Percentiles rank a stretch among this genome's conserved stretches.
These are phyloP conservation scores for Dichomitus squalens DNA, from an alignment of 1,284 basidiomycete species.

Conservation along the genomic window DNA sequence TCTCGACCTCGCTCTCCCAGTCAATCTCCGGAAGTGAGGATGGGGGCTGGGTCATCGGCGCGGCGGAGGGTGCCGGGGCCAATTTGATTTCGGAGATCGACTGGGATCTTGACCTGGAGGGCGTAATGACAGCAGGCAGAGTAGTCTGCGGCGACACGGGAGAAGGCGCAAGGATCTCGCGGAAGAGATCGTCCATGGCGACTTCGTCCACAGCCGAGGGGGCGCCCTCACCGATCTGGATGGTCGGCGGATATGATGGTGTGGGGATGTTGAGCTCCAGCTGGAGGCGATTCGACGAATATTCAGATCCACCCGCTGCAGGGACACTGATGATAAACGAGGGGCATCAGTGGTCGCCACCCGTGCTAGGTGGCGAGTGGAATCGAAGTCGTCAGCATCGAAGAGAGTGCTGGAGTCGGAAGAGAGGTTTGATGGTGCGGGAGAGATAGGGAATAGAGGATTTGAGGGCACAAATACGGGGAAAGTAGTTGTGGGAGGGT, in stretches of 20 bases:
- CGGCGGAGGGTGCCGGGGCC: slow-evolving; percentile 22
- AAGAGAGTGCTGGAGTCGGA: slow-evolving; percentile 34
- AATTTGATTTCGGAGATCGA: slow-evolving; percentile 23
- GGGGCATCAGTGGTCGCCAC: slow-evolving; percentile 75
- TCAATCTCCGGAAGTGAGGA: slow-evolving; percentile 26
- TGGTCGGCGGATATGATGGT: slow-evolving; percentile 24
- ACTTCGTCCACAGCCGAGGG: slow-evolving; percentile 48
- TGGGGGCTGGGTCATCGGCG: slow-evolving; percentile 24
- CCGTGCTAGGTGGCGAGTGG: slow-evolving; percentile 95
- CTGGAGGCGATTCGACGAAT: slow-evolving; percentile 32
- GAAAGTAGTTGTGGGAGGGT: slow-evolving; percentile 36
- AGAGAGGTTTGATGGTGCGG: slow-evolving; percentile 50
- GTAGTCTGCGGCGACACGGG: slow-evolving; percentile 40
- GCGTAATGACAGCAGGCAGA: slow-evolving; percentile 31
- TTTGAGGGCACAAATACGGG: slow-evolving; percentile 35
- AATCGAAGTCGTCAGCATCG: slow-evolving; percentile 45
- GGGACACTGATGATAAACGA: slow-evolving; percentile 65
- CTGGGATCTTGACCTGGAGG: slow-evolving; percentile 21
- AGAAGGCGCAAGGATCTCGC: slow-evolving; percentile 66
- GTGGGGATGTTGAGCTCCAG: slow-evolving; percentile 31
- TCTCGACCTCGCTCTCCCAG: slow-evolving; percentile 55
- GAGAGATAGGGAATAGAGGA: slow-evolving; percentile 49
- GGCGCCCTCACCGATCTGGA: slow-evolving; percentile 22
- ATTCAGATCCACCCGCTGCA: slow-evolving; percentile 81
- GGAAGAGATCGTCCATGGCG: slow-evolving; percentile 64